These are phyloP conservation scores for Trichoderma koningii DNA, from an alignment of 2,329 filamentous ascomycete genomes.

Conservation along the genomic window DNA sequence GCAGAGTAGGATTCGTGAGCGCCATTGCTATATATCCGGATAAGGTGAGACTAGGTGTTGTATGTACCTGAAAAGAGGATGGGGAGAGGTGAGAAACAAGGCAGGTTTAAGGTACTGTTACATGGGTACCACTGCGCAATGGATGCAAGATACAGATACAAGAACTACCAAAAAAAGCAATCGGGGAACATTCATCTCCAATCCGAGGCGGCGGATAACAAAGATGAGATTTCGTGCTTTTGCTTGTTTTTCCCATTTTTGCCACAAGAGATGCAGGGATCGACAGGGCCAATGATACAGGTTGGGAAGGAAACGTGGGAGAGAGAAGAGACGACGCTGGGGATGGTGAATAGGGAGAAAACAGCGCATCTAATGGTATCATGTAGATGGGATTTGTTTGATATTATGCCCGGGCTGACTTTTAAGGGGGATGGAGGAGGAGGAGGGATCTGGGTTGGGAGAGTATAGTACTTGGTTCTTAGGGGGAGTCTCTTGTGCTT, in stretches of 20 bases:
- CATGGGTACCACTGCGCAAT: too few relatives aligned
- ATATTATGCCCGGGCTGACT: neutral
- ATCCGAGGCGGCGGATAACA: neutral
- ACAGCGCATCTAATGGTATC: neutral
- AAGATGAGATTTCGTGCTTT: neutral
- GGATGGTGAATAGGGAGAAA: neutral
- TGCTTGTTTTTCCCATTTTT: neutral
- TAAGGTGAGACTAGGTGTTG: conserved; percentile 6
- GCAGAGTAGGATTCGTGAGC: conserved; percentile 19
- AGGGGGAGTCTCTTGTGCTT: too few relatives aligned
- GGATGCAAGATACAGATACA: too few relatives aligned
- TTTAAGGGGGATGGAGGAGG: neutral
- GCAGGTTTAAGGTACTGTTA: too few relatives aligned
- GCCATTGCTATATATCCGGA: conserved; percentile 7
- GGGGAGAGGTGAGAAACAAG: too few relatives aligned
- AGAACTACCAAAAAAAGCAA: neutral
- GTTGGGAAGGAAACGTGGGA: conserved; percentile 25
- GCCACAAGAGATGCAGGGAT: conserved; percentile 23
- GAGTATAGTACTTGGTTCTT: too few relatives aligned
- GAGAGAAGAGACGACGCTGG: neutral
- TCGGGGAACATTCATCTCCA: neutral
- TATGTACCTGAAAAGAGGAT: neutral
- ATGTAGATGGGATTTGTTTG: neutral
- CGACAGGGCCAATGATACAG: conserved; percentile 26
- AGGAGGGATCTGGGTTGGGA: neutral